Evolutionary conservation across 306 rosid genomes (phyloP).

Genomic region (Inga oerstediana): DNA sequence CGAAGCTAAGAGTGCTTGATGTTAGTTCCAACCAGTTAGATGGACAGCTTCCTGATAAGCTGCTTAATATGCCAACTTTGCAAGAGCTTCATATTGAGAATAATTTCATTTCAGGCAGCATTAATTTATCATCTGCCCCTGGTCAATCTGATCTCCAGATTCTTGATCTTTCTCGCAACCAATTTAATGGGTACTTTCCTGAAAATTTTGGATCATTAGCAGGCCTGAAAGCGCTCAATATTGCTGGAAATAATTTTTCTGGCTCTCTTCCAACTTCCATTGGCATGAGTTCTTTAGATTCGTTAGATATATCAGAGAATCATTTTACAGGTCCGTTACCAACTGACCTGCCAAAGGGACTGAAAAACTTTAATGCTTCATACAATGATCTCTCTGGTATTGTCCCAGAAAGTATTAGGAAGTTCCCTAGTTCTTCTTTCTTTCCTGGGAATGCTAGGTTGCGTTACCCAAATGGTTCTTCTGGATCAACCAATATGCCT

Average conservation of each 20-base stretch:
- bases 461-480: conserved; percentile 56
- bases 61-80: conserved; percentile 71
- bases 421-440: conserved; percentile 81
- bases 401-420: conserved; percentile 79
- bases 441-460: conserved; percentile 79
- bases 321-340: conserved; percentile 91
- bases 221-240: conserved; percentile 63
- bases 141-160: conserved; percentile 68
- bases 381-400: conserved; percentile 82
- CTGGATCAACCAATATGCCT: conserved; percentile 51
- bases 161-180: conserved; percentile 88
- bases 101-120: conserved; percentile 67
- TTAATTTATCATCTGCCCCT: conserved; percentile 58
- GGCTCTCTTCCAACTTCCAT: conserved; percentile 91
- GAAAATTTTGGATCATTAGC: conserved; percentile 68
- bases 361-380: conserved; percentile 75
- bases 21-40: conserved; percentile 78
- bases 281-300: conserved; percentile 58
- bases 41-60: conserved; percentile 61
- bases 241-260: conserved; percentile 85
- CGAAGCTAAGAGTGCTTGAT: conserved; percentile 85
- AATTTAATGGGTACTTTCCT: conserved; percentile 79
- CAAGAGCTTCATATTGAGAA: conserved; percentile 81
- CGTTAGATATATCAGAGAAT: conserved; percentile 78
- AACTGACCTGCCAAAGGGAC: conserved; percentile 57